Base-by-base conservation (phyloP, 164 flowering plant species). In the Sedum album region DNA sequence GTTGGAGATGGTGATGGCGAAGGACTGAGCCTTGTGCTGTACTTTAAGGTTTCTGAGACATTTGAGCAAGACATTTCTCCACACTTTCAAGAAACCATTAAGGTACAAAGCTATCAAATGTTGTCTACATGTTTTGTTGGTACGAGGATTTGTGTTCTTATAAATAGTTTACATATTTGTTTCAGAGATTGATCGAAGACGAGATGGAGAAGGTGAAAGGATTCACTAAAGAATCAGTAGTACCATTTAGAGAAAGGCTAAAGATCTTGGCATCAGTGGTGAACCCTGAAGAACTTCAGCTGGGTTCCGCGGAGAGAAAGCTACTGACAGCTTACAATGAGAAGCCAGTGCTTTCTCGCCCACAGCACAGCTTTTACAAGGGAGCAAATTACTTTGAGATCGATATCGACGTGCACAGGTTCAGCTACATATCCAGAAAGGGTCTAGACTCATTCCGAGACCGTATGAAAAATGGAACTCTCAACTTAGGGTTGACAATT, bases 341-440 rank as follows among this genome's bases (percentile, higher is more conserved):
- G 69, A 92, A 92, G 77, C 99, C 99, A 1, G 99, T 95, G 63
- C 98, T 95, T 51, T 95, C 99, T 23, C 96, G 98, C 46, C 99
- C 99, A 51, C 99, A 95, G 70, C 99, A 95, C 77, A 78, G 76
- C 60, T 90, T 95, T 70, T 89, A 85, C 60, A 83, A 70, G 96
- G 99, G 96, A 10, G 35, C 85, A 1, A 92, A 85, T 71, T 95
- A 95, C 86, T 86, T 95, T 63, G 99, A 95, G 85, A 89, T 95
- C 36, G 97, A 95, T 73, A 80, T 95, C 62, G 99, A 95, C 75
- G 84, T 95, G 76, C 99, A 95, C 70, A 86, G 97, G 18, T 95
- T 92, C 80, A 85, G 97, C 84, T 95, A 81, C 82, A 87, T 95
- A 73, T 84, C 97, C 53, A 86, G 99, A 73, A 95, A 90, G 71